These are phyloP conservation scores for Acrodontium crateriforme DNA, from an alignment of 2,329 filamentous ascomycete genomes.

Conservation along the genomic window DNA sequence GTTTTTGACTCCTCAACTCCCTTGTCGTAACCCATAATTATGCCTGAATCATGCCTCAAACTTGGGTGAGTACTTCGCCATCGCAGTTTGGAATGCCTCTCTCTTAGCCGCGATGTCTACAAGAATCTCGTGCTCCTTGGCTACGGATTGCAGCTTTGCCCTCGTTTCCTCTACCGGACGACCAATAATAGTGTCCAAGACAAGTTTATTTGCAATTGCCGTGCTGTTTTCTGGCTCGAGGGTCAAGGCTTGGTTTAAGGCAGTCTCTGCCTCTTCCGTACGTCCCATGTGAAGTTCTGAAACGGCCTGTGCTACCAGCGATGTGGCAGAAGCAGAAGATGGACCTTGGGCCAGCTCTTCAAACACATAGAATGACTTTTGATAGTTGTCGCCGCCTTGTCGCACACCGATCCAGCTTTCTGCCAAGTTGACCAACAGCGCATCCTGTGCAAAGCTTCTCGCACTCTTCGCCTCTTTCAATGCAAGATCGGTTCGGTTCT, in stretches of 20 bases:
- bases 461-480: slow-evolving; percentile 78
- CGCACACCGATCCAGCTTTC: slow-evolving; percentile 91
- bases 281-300: slow-evolving; percentile 84
- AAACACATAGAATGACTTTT: slow-evolving; percentile 93
- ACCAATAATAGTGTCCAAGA: slow-evolving; percentile 63
- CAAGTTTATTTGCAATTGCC: slow-evolving; percentile 69
- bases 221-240: slow-evolving; percentile 59
- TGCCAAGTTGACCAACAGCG: slow-evolving; percentile 79
- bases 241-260: slow-evolving; percentile 64
- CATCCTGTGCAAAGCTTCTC: slow-evolving; percentile 90
- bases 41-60: slow-evolving; percentile 52
- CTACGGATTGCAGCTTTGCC: slow-evolving; percentile 37
- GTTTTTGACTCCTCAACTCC: no score
- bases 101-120: slow-evolving; percentile 72
- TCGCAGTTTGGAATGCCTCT: slow-evolving; percentile 72
- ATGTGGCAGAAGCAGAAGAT: slow-evolving; percentile 60
- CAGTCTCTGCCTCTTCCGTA: slow-evolving; percentile 75
- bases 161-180: slow-evolving; percentile 51
- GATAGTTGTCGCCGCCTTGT: slow-evolving; percentile 88
- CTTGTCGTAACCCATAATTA: no score
- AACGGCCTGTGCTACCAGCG: slow-evolving; percentile 75
- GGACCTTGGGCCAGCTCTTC: slow-evolving; percentile 88
- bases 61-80: slow-evolving; percentile 75
- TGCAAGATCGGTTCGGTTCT: slow-evolving; percentile 84
- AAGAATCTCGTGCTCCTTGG: slow-evolving; percentile 57